Base-by-base conservation (phyloP, 306 rosid genomes). In the Datisca glomerata region DNA sequence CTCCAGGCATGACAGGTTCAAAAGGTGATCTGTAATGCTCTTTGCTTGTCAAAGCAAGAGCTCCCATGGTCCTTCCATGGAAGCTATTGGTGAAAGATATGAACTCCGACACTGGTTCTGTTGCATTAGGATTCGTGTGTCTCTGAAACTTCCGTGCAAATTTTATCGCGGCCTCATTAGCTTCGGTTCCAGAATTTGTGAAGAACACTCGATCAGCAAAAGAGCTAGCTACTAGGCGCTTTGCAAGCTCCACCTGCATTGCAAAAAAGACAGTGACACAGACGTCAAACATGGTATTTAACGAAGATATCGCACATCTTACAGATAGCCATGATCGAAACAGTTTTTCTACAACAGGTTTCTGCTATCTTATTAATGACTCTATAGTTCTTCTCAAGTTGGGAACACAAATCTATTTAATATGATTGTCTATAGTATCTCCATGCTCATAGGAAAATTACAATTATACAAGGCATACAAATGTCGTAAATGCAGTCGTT, bases 1-100 rank as follows among this genome's bases (percentile, higher is more conserved):
- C 93, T 44, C 95, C 97, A 2, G 97, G 95, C 97, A 89, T 89
- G 56, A 83, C 83, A 19, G 97, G 97, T 58, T 83, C 93, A 59
- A 83, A 89, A 16, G 91, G 95, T 21, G 86, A 25, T 53, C 95
- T 66, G 60, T 89, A 89, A 41, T 89, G 64, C 67, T 65, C 81
- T 68, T 89, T 89, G 69, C 97, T 89, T 27, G 97, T 89, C 71
- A 89, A 72, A 53, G 97, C 97, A 58, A 89, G 79, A 38, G 97
- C 69, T 11, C 97, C 97, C 72, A 89, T 31, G 48, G 97, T 89
- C 70, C 97, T 74, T 41, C 97, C 97, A 51, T 89, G 97, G 60
- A 89, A 89, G 67, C 78, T 38, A 51, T 80, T 89, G 12, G 75
- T 74, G 60, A 89, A 89, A 45, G 95, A 66, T 42, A 89, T 27